phyloP scores from a whole-genome alignment of 2,329 filamentous ascomycete species.

The Neofusicoccum ribis region DNA sequence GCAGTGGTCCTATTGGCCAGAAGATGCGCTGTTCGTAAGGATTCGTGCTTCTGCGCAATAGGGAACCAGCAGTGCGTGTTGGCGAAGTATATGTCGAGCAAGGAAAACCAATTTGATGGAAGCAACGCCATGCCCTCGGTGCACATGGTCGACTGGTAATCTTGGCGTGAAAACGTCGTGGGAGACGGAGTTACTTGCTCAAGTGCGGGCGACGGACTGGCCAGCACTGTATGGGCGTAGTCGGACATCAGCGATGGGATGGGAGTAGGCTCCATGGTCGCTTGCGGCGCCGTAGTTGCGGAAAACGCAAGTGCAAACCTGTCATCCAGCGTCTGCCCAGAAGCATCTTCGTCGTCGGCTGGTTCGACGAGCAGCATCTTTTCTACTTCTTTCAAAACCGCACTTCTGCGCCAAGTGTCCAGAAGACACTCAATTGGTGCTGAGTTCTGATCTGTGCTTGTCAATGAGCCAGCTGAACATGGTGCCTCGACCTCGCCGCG shows the following conservation, averaged over 20 bases:
- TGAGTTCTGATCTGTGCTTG: background rate
- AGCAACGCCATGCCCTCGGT: background rate
- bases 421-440: background rate
- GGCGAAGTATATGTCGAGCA: background rate
- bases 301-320: background rate
- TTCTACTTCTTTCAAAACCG: background rate
- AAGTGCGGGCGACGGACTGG: background rate
- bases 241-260: background rate
- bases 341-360: background rate
- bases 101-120: background rate
- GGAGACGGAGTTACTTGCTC: too few species aligned
- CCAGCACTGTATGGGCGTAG: background rate
- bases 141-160: too few species aligned
- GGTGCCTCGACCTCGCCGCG: background rate
- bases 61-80: background rate
- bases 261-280: too few species aligned
- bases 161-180: too few species aligned
- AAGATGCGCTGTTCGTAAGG: background rate
- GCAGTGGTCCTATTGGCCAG: background rate
- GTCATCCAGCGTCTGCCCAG: background rate
- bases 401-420: background rate
- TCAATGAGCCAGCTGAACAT: background rate
- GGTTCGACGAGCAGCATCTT: background rate
- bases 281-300: background rate
- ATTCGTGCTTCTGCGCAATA: background rate